Conservation (phyloP, 371 early-diverging fungal species). For the Blyttiomyces sp. region DNA sequence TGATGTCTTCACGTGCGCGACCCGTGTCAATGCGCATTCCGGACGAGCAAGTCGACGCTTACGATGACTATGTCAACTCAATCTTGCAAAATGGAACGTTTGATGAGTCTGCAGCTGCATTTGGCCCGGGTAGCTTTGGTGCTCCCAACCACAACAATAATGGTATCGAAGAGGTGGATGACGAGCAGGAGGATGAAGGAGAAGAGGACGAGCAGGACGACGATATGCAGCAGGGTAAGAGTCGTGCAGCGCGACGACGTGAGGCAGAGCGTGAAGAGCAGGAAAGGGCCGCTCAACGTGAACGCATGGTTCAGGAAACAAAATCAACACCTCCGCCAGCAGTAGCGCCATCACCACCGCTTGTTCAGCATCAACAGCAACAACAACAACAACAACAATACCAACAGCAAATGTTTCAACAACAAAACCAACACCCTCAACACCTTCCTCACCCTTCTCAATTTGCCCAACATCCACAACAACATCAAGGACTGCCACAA, state of each 20-base stretch:
- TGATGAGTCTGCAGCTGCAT: neutral
- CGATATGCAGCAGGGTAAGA: neutral
- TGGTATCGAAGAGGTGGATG: too few species aligned
- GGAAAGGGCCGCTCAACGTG: too few species aligned
- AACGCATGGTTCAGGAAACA: too few species aligned
- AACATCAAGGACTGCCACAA: neutral
- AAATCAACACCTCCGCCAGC: conserved; percentile 1
- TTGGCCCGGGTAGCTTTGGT: too few species aligned
- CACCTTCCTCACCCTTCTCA: neutral
- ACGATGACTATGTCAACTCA: neutral
- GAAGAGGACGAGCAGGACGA: neutral
- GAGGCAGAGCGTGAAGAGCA: too few species aligned
- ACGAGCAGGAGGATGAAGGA: neutral
- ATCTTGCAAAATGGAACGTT: neutral
- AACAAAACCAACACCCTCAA: neutral
- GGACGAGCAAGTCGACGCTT: neutral
- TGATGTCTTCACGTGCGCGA: too few species aligned
- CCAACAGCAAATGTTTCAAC: too few species aligned
- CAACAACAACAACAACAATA: neutral
- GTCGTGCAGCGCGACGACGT: neutral
- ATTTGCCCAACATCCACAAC: neutral
- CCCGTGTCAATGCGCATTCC: too few species aligned
- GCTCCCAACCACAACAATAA: too few species aligned
- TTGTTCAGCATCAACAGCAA: too few species aligned
- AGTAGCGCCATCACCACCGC: neutral